Base-by-base conservation (phyloP, 1,284 basidiomycete genomes). In the Ustilago cynodontis region DNA sequence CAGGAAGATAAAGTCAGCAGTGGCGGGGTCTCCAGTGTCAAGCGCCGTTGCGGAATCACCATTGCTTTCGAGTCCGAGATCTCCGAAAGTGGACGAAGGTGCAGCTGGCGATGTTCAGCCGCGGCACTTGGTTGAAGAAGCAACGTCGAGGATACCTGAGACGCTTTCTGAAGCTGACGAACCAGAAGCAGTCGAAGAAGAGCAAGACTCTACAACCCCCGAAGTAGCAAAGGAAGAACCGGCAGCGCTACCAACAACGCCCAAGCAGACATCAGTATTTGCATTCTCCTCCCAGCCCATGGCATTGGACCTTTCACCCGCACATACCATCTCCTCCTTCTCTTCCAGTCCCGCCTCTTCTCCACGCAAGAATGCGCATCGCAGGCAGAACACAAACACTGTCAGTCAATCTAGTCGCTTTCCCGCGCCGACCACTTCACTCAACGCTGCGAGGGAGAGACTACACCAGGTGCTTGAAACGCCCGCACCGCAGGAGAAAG, bases 281-380 rank as follows among this genome's bases (percentile, higher is more conserved):
- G 50, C 33, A 28, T 76, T 71, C 18, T 31, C 67, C 3, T 67
- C 72, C 22, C 72, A 71, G 29, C 72, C 72, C 7, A 76, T 76
- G 68, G 58, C 72, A 7, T 53, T 76, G 7, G 72, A 70, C 11
- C 52, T 70, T 7, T 77, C 73, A 8, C 73, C 73, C 13, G 35
- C 53, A 4, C 58, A 61, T 20, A 65, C 41, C 35, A 9, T 59
- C 1, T 77, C 68, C 3, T 53, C 39, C 18, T 14, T 29, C 7
- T 73, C 71, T 13, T 67, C 53, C 22, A 57, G 55, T 33, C 64
- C 75, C 7, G 67, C 71, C 20, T 70, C 75, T 8, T 77, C 75
- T 0, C 75, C 75, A 2, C 66, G 75, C 22, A 77, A 71, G 33
- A 67, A 65, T 56, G 71, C 70, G 9, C 75, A 77, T 20, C 41